Percentiles rank a stretch among this genome's conserved stretches.
phyloP scores from a whole-genome alignment of 2,329 filamentous ascomycete genomes.

The Phyllosticta paracitricarpa region DNA sequence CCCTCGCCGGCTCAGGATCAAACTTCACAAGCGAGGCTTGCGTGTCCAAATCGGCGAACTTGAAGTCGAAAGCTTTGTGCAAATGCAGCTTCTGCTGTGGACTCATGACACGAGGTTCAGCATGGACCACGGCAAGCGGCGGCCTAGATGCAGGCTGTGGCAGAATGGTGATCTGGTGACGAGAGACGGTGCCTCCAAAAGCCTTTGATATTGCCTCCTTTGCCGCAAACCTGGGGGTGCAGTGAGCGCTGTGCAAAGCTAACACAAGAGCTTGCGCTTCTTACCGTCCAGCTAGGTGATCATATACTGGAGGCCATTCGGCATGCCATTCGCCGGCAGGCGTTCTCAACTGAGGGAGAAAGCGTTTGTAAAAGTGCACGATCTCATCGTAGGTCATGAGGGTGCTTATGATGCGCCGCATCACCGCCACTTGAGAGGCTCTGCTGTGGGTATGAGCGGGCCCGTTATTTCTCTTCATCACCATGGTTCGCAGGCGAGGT shows the following conservation, averaged over 20 bases:
- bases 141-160: not conserved
- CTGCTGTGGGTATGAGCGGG: not conserved
- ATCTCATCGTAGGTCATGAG: slow-evolving; percentile 7
- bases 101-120: slow-evolving; percentile 10
- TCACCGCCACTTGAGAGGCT: not conserved
- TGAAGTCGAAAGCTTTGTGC: not conserved
- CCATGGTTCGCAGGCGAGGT: slow-evolving; percentile 44
- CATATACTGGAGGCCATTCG: not conserved
- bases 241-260: not conserved
- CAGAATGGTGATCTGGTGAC: slow-evolving; percentile 15
- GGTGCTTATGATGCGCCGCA: not conserved
- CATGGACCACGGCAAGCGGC: slow-evolving; percentile 12
- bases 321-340: too few relatives aligned
- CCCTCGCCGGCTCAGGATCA: not conserved
- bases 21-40: not conserved
- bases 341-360: not conserved
- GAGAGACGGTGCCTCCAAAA: slow-evolving; percentile 19
- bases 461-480: too few relatives aligned
- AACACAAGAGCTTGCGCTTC: slow-evolving; percentile 4
- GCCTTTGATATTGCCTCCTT: slow-evolving; percentile 43
- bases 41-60: not conserved
- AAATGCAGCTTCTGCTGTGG: slow-evolving; percentile 21
- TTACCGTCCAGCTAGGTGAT: slow-evolving; percentile 28
- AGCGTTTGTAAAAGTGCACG: not conserved
- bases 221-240: slow-evolving; percentile 35